Conservation (phyloP, 495 filamentous ascomycete species). For the Neurospora sublineolata region DNA sequence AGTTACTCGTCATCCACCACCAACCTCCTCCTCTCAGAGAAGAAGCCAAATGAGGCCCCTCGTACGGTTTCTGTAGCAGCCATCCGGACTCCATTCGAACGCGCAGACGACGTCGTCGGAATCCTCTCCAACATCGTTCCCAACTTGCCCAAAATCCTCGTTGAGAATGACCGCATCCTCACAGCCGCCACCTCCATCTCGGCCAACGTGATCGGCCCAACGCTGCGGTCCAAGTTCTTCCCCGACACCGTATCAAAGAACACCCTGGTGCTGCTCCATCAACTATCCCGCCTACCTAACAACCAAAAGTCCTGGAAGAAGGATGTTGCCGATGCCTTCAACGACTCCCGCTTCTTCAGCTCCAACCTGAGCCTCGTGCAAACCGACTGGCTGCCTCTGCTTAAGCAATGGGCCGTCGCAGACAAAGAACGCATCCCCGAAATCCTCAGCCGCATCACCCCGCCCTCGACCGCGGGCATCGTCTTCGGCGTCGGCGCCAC, state of each 20-base stretch:
- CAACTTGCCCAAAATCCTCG: constrained; percentile 71
- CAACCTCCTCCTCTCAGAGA: constrained; percentile 13
- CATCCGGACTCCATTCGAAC: constrained; percentile 22
- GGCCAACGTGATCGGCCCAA: constrained; percentile 68
- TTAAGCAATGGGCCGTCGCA: constrained; percentile 67
- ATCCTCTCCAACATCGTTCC: constrained; percentile 72
- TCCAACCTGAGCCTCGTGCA: constrained; percentile 53
- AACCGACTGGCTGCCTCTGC: constrained; percentile 65
- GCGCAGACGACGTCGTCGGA: constrained; percentile 66
- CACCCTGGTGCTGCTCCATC: constrained; percentile 61
- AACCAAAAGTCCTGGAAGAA: constrained; percentile 88
- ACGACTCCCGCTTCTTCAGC: constrained; percentile 74
- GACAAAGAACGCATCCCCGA: constrained; percentile 87
- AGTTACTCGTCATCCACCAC: constrained; percentile 16
- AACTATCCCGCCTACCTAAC: constrained; percentile 62
- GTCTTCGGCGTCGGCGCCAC: constrained; percentile 96
- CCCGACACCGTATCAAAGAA: constrained; percentile 71
- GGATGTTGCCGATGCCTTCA: constrained; percentile 83
- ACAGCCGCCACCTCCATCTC: constrained; percentile 70
- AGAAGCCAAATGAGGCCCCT: constrained; percentile 7
- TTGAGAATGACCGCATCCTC: constrained; percentile 73
- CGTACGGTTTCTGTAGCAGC: constrained; percentile 7
- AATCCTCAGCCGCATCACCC: constrained; percentile 60
- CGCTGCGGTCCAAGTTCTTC: constrained; percentile 74
- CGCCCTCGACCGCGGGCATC: constrained; percentile 89